Percentiles rank a stretch among this genome's conserved stretches.
Evolutionary conservation across 345 rosid species (phyloP).

Genomic region (Eucalyptus pauciflora): DNA sequence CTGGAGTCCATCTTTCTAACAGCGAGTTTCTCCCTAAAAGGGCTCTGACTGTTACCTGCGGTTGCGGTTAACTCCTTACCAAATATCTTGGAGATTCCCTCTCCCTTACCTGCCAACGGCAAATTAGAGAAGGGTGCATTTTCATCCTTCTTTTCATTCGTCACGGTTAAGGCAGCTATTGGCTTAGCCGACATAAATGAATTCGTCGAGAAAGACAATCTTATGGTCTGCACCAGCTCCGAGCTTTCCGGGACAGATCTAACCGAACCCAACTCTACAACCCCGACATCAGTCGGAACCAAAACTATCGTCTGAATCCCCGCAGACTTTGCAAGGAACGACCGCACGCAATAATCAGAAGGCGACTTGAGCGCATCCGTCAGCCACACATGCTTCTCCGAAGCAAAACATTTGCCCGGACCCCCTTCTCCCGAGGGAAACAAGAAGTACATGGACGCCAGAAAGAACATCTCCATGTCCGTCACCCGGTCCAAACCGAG

Average conservation of each 20-base stretch:
- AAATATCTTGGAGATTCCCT: constrained; percentile 50
- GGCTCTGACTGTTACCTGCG: constrained; percentile 15
- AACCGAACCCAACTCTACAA: constrained; percentile 92
- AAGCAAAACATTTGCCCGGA: constrained; percentile 76
- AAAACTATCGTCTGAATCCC: constrained; percentile 75
- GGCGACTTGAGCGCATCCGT: constrained; percentile 29
- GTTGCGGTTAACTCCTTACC: constrained; percentile 65
- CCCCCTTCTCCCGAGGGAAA: constrained; percentile 87
- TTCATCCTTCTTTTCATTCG: constrained; percentile 32
- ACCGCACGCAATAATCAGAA: constrained; percentile 77
- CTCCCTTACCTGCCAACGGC: constrained; percentile 21
- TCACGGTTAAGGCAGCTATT: constrained; percentile 6
- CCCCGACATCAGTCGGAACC: constrained; percentile 85
- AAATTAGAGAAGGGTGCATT: not conserved
- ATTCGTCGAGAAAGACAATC: constrained; percentile 35
- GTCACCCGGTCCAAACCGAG: constrained; percentile 82
- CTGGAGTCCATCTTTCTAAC: constrained; percentile 82
- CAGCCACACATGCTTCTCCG: constrained; percentile 72
- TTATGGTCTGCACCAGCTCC: constrained; percentile 43
- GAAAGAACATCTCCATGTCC: constrained; percentile 84
- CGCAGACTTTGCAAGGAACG: constrained; percentile 69
- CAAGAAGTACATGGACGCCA: constrained; percentile 97
- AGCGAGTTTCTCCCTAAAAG: constrained; percentile 69
- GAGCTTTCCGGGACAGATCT: constrained; percentile 63
- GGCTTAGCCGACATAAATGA: constrained; percentile 24